Evolutionary conservation across 768 basidiomycete species (phyloP).

Genomic region (Hypsizygus marmoreus): DNA sequence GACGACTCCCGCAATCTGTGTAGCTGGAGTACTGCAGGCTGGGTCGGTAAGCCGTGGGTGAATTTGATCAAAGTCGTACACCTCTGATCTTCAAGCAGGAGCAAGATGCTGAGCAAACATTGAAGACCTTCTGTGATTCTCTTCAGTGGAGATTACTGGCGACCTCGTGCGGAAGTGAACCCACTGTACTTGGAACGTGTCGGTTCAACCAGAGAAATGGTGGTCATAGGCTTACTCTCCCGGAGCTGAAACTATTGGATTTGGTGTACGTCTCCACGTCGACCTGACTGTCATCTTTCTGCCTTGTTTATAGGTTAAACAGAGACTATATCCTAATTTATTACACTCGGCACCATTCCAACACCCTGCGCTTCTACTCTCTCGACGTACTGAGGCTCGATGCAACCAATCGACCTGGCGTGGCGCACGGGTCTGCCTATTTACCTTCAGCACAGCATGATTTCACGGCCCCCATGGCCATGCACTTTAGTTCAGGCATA

Average conservation of each 20-base stretch:
- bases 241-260: slow-evolving; percentile 11
- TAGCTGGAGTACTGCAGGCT: slow-evolving; percentile 50
- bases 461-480: slow-evolving; percentile 31
- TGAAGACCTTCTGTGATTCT: slow-evolving; percentile 17
- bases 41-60: slow-evolving; percentile 32
- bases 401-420: slow-evolving; percentile 15
- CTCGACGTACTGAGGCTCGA: slow-evolving; percentile 39
- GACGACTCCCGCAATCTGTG: slow-evolving; percentile 47
- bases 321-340: slow-evolving; percentile 38
- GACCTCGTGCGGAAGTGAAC: slow-evolving; percentile 30
- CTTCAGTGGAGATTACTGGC: slow-evolving; percentile 28
- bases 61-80: slow-evolving; percentile 13
- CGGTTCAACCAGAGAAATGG: slow-evolving; percentile 17
- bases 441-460: slow-evolving; percentile 36
- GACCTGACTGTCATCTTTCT: not conserved
- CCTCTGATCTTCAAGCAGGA: slow-evolving; percentile 10
- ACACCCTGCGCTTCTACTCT: slow-evolving; percentile 66
- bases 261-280: slow-evolving; percentile 14
- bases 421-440: slow-evolving; percentile 20
- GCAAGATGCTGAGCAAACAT: slow-evolving; percentile 19
- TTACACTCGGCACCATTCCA: slow-evolving; percentile 55
- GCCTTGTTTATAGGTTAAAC: slow-evolving; percentile 1
- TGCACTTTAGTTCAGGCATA: slow-evolving; percentile 26
- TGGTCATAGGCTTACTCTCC: slow-evolving; percentile 4
- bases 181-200: slow-evolving; percentile 36